phyloP scores from a whole-genome alignment of 2,329 filamentous ascomycete genomes.

The Neonectria sp. region DNA sequence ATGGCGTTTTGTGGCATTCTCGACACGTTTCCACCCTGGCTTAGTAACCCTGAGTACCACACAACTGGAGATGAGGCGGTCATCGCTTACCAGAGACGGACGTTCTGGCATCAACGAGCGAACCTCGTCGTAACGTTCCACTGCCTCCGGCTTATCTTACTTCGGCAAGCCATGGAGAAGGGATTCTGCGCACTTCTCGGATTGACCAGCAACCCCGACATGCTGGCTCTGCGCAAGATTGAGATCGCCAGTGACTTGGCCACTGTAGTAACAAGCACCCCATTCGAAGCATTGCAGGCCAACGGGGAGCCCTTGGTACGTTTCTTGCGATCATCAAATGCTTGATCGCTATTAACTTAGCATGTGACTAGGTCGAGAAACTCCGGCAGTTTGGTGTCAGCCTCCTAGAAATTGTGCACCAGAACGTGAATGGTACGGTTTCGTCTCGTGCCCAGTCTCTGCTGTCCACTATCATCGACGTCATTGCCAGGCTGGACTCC shows the following conservation, averaged over 20 bases:
- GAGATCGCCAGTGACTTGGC: conserved; percentile 27
- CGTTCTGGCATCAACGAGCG: conserved; percentile 29
- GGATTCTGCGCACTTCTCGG: conserved; percentile 24
- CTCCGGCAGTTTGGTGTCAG: conserved; percentile 31
- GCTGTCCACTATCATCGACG: conserved; percentile 16
- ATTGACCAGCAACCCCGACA: conserved; percentile 20
- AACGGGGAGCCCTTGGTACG: conserved; percentile 33
- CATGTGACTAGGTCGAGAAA: conserved; percentile 31
- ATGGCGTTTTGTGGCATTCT: conserved; percentile 29
- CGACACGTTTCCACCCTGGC: conserved; percentile 24
- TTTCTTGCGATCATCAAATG: neutral
- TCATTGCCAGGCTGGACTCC: conserved; percentile 29
- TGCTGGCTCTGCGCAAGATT: conserved; percentile 31
- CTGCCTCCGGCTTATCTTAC: conserved; percentile 25
- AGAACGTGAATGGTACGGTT: conserved; percentile 21
- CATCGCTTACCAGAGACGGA: conserved; percentile 10
- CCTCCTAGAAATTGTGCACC: conserved; percentile 29
- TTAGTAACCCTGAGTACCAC: conserved; percentile 21
- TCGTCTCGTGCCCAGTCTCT: conserved; percentile 21
- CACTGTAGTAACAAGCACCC: conserved; percentile 1
- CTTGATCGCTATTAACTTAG: neutral
- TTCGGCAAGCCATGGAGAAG: conserved; percentile 13
- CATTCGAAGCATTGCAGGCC: conserved; percentile 29
- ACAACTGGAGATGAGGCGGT: conserved; percentile 3
- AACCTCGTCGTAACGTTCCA: conserved; percentile 31